Conservation (phyloP, 306 rosid species). For the Casuarina equisetifolia region DNA sequence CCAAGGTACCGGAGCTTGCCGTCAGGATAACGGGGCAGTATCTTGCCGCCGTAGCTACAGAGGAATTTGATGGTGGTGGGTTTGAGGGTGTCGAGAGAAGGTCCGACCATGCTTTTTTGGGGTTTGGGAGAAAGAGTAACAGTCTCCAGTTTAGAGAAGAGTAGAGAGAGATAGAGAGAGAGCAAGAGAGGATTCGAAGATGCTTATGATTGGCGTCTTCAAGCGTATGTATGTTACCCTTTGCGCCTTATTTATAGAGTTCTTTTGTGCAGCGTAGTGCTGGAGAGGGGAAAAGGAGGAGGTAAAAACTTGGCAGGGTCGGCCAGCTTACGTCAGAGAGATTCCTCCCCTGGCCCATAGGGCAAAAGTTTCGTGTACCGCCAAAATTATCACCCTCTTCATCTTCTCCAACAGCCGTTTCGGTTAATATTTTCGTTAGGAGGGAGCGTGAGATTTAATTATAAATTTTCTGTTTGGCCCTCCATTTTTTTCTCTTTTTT, state of each 20-base stretch:
- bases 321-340: constrained; percentile 7
- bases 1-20: constrained; percentile 90
- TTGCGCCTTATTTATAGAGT: constrained; percentile 55
- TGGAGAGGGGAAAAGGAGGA: not conserved
- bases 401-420: no score
- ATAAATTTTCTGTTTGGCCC: no score
- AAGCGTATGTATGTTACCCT: constrained; percentile 44
- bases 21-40: constrained; percentile 91
- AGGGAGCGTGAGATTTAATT: no score
- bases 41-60: constrained; percentile 91
- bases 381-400: no score
- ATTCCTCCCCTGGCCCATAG: not conserved
- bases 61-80: constrained; percentile 66
- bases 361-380: no score
- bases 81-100: constrained; percentile 26
- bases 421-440: no score
- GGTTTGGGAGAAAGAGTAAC: not conserved
- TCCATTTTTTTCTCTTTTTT: no score
- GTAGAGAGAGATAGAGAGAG: not conserved
- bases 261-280: not conserved
- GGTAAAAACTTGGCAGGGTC: not conserved
- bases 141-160: not conserved
- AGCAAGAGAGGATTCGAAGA: constrained; percentile 17
- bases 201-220: constrained; percentile 43
- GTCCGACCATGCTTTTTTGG: constrained; percentile 45